Evolutionary conservation across 2,329 filamentous ascomycete species (phyloP), one percentile per base, ranked within the genome.

Genomic region (Chalara sp.): DNA sequence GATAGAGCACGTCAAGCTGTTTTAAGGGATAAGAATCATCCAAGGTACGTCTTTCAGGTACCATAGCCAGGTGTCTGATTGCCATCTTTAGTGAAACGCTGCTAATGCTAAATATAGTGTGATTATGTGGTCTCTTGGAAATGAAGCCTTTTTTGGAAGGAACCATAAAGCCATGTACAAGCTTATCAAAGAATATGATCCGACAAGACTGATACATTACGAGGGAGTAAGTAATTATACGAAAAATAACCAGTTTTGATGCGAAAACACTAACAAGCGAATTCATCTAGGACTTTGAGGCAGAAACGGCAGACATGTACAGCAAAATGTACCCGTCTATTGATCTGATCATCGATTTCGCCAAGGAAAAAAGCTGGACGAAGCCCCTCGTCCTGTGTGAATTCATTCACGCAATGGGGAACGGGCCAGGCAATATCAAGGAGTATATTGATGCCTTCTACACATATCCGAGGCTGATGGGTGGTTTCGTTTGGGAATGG

Each of bases 51-150:
- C 21, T 21, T 21, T 21, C 21, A 21, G 21, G 21, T 21, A 21
- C 21, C 21, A 21, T 21, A 21, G 21, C 21, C 21, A 21, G 21
- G 3, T 2, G 21, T 21, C 21, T 21, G 21, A 21, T 21, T 21
- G 21, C 21, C 21, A 21, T 21, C 21, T 21, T 21, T 21, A 21
- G 21, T 3, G 21, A 21, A 21, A 21, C 21, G 21, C 21, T 21
- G 21, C 21, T 21, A 21, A 21, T 21, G 21, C 21, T 21, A 21
- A 21, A 21, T 21, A 3, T 21, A 76, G 70, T 35, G 69, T 81
- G 5, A 74, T 81, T 45, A 74, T 80, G 43, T 82, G 79, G 79
- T 76, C 73, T 44, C 65, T 81, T 3, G 79, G 79, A 0, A 82
- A 81, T 47, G 78, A 81, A 58, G 72, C 76, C 0, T 81, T 79